These are phyloP conservation scores for Cubamyces lactineus DNA, from an alignment of 768 basidiomycete species.

Conservation along the genomic window DNA sequence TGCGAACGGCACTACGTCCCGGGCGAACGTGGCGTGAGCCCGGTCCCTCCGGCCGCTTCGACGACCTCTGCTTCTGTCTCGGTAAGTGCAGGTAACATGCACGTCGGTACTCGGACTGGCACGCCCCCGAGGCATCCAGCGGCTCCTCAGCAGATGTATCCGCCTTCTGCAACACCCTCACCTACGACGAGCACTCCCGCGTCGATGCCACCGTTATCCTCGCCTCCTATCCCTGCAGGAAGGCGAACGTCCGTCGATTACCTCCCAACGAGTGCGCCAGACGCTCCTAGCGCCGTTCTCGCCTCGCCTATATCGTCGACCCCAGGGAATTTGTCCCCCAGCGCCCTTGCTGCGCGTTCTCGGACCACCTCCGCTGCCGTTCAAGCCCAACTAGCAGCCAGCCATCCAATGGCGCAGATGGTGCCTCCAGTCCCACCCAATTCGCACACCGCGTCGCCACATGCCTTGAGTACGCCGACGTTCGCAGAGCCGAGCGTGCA, in stretches of 20 bases:
- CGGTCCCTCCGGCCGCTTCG: constrained; percentile 31
- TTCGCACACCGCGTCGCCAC: constrained; percentile 13
- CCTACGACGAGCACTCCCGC: constrained; percentile 1
- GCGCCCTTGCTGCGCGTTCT: constrained; percentile 11
- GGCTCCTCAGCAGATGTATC: background rate
- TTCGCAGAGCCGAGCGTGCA: background rate
- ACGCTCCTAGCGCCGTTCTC: background rate
- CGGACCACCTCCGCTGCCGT: background rate
- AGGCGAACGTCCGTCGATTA: constrained; percentile 17
- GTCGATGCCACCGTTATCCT: constrained; percentile 17
- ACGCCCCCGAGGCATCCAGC: background rate
- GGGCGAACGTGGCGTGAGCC: constrained; percentile 65
- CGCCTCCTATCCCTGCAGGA: background rate
- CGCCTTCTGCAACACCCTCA: background rate
- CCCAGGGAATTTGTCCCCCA: constrained; percentile 5
- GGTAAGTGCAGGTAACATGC: constrained; percentile 21
- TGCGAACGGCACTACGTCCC: constrained; percentile 66
- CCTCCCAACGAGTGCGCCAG: background rate
- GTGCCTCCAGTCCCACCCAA: constrained; percentile 14
- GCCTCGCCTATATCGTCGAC: background rate
- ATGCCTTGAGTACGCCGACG: background rate
- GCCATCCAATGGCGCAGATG: too few species aligned
- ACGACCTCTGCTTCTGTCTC: constrained; percentile 20
- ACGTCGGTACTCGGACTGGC: constrained; percentile 13
- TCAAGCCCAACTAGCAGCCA: background rate